Evolutionary conservation across 768 basidiomycete genomes (phyloP).

Genomic region (Macrocybe gigantea): DNA sequence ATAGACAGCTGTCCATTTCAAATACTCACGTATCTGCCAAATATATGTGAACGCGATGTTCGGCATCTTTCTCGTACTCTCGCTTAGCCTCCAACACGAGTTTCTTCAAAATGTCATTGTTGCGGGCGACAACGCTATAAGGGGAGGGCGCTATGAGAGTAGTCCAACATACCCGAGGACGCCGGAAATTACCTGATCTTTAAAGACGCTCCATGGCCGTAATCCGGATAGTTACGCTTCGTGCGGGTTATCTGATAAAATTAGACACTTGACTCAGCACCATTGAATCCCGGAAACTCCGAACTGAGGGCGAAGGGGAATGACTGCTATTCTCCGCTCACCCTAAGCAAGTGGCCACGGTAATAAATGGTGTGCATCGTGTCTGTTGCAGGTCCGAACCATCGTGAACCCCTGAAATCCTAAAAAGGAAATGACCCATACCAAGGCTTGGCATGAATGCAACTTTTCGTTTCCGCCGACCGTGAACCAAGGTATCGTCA

Average conservation of each 20-base stretch:
- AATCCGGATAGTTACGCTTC: conserved; percentile 63
- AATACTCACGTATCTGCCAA: conserved; percentile 78
- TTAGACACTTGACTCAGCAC: no score
- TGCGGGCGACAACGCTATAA: conserved; percentile 77
- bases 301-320: no score
- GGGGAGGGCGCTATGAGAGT: conserved; percentile 5
- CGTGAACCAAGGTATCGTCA: conserved; percentile 54
- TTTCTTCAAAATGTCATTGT: conserved; percentile 82
- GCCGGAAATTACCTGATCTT: conserved; percentile 63
- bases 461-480: conserved; percentile 70
- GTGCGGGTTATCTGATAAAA: conserved; percentile 66
- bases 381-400: conserved; percentile 35
- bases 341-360: conserved; percentile 83
- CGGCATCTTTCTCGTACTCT: conserved; percentile 87
- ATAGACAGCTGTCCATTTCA: not conserved
- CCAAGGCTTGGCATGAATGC: conserved; percentile 84
- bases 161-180: conserved; percentile 9
- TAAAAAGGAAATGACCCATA: conserved; percentile 25
- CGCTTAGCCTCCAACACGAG: conserved; percentile 84
- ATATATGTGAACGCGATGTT: conserved; percentile 86
- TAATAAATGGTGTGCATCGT: conserved; percentile 89
- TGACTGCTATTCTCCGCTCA: conserved; percentile 25
- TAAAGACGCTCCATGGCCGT: conserved; percentile 65
- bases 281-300: no score
- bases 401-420: conserved; percentile 5